Base-by-base conservation (phyloP, 495 filamentous ascomycete species). In the Penicillium canariense region DNA sequence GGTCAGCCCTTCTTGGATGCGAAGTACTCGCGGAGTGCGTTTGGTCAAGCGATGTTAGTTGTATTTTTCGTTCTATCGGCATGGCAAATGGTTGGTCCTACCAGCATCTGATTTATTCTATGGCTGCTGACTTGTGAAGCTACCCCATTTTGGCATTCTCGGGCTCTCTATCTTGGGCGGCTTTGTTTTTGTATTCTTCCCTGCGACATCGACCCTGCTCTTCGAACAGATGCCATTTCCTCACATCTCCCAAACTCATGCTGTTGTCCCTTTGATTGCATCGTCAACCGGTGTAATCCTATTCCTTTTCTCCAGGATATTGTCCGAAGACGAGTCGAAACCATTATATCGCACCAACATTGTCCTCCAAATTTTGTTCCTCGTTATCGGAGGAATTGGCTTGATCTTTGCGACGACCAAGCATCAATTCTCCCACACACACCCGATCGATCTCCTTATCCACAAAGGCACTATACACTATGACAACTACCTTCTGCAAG, bases 381-480 rank as follows among this genome's bases (percentile, higher is more conserved):
- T 63, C 10, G 9, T 63, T n/a, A 45, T 74, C 8, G 62, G 65
- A 28, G 59, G 55, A 0, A 55, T 71, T 17, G 65, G 59, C 28
- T 42, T 76, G 4, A 48, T 67, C 22, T 63, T 73, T 26, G 64
- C 64, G n/a, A 42, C 54, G 14, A 61, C 56, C 39, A 69, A 75
- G 26, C 65, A 65, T 26, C 66, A 65, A 30, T 42, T 64, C 9
- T 48, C 58, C 18, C 58, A 69, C 42, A 32, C 66, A 4, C 68
- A 81, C 55, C 77, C 79, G 0, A 78, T 82, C n/a, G 77, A 81
- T 38, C 23, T 72, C 22, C 71, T 82, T 6, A 73, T 81, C 14
- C 66, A 72, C 20, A 60, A 78, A 14, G 75, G 67, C 18, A 61
- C 52, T 22, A 40, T 59, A n/a, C 67, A 72, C 39, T 71, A 77